These are phyloP conservation scores for Chrysanthemum makinoi DNA, from an alignment of 129 eudicot genomes.

Conservation along the genomic window DNA sequence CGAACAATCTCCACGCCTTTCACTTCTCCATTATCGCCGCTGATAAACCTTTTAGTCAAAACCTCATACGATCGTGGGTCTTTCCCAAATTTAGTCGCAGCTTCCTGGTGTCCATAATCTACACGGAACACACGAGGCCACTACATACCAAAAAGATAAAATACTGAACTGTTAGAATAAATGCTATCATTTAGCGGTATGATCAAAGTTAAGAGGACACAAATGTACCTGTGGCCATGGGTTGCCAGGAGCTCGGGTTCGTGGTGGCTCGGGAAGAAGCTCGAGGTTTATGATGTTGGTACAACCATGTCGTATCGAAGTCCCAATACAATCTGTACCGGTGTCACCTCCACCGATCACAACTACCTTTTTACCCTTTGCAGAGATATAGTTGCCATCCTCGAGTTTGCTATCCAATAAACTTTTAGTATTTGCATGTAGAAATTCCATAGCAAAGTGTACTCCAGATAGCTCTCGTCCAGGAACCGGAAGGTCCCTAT, in stretches of 20 bases:
- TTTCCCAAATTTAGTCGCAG: constrained; percentile 83
- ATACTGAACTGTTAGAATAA: background rate
- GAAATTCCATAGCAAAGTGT: constrained; percentile 98
- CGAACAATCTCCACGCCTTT: constrained; percentile 84
- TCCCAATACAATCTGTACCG: constrained; percentile 97
- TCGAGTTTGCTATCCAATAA: constrained; percentile 87
- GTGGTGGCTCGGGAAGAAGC: constrained; percentile 97
- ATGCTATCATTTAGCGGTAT: background rate
- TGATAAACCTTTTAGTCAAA: constrained; percentile 80
- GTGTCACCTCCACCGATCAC: constrained; percentile 99
- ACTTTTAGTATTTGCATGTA: constrained; percentile 97
- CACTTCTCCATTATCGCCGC: constrained; percentile 78
- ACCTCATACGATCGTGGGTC: constrained; percentile 95
- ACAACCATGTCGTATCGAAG: constrained; percentile 95
- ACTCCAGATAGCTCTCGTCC: constrained; percentile 92
- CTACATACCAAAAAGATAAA: constrained; percentile 37
- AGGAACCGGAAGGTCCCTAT: constrained; percentile 98
- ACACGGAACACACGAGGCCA: constrained; percentile 99
- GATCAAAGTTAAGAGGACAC: background rate
- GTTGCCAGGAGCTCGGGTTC: constrained; percentile 86
- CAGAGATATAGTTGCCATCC: constrained; percentile 88
- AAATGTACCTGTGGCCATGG: constrained; percentile 97
- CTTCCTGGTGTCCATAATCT: constrained; percentile 99
- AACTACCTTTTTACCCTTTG: constrained; percentile 92
- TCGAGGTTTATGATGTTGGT: constrained; percentile 74